Evolutionary conservation across 2,329 filamentous ascomycete species (phyloP).

Genomic region (Hymenoscyphus infarciens): DNA sequence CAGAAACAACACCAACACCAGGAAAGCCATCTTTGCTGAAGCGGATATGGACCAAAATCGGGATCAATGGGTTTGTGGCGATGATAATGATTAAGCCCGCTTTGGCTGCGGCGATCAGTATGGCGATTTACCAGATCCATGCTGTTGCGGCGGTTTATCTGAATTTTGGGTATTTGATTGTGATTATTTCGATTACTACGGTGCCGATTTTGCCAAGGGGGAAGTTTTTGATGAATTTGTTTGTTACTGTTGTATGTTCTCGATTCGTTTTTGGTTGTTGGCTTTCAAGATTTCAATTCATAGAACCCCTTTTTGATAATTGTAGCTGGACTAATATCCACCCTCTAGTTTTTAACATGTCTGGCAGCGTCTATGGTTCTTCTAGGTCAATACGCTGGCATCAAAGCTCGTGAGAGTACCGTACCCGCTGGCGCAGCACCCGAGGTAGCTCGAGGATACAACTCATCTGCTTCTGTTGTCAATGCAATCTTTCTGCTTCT

Average conservation of each 20-base stretch:
- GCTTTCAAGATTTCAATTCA: neutral
- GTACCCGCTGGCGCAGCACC: constrained; percentile 11
- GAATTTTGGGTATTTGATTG: constrained; percentile 48
- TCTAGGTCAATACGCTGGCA: constrained; percentile 59
- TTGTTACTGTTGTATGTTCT: constrained; percentile 20
- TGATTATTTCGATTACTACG: constrained; percentile 61
- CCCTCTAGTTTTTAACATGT: constrained; percentile 36
- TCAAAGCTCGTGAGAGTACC: constrained; percentile 53
- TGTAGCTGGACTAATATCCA: neutral
- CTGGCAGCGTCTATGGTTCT: constrained; percentile 56
- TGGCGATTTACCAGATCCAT: constrained; percentile 22
- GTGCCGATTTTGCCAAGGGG: constrained; percentile 65
- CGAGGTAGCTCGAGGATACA: constrained; percentile 48
- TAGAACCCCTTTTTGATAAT: neutral
- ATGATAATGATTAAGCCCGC: constrained; percentile 26
- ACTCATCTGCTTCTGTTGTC: constrained; percentile 65
- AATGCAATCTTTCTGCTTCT: constrained; percentile 66
- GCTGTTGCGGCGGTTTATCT: constrained; percentile 22
- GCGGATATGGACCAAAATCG: constrained; percentile 18
- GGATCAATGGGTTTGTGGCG: constrained; percentile 16
- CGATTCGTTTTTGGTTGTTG: no score
- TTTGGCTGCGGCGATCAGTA: constrained; percentile 20
- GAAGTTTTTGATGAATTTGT: constrained; percentile 63
- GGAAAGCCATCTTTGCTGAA: constrained; percentile 12
- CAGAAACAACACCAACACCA: constrained; percentile 9